These are phyloP conservation scores for Cryoendolithus antarcticus DNA, from an alignment of 2,329 filamentous ascomycete species.

Conservation along the genomic window DNA sequence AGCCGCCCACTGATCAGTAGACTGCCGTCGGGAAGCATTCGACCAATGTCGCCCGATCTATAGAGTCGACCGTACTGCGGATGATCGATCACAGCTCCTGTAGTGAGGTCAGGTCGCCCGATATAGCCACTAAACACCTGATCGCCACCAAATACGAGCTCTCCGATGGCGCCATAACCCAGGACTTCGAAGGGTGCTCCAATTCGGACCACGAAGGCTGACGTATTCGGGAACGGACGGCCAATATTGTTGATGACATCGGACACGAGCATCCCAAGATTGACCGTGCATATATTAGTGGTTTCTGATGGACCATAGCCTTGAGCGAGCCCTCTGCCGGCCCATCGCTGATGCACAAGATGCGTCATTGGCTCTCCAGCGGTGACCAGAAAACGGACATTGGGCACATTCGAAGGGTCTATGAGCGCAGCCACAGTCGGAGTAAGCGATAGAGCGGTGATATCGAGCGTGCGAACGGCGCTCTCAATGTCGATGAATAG, in stretches of 20 bases:
- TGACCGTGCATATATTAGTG: constrained; percentile 76
- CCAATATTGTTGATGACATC: constrained; percentile 69
- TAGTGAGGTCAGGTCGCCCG: constrained; percentile 49
- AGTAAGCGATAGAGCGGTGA: constrained; percentile 76
- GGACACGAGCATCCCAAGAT: constrained; percentile 41
- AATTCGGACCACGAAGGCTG: constrained; percentile 49
- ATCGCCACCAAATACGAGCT: constrained; percentile 76
- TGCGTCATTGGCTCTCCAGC: constrained; percentile 70
- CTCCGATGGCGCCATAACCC: constrained; percentile 62
- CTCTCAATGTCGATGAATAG: constrained; percentile 61
- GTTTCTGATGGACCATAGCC: constrained; percentile 79
- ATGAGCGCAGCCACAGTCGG: constrained; percentile 74
- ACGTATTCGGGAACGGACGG: constrained; percentile 60
- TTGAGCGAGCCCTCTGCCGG: constrained; percentile 55
- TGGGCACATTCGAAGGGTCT: constrained; percentile 53
- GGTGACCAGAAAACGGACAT: constrained; percentile 63
- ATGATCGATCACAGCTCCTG: constrained; percentile 57
- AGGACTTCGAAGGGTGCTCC: constrained; percentile 39
- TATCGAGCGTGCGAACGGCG: constrained; percentile 47
- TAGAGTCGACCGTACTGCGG: constrained; percentile 61
- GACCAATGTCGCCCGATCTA: constrained; percentile 68
- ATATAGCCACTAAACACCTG: constrained; percentile 69
- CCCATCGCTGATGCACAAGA: constrained; percentile 59
- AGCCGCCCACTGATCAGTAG: constrained; percentile 60
- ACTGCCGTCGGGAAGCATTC: constrained; percentile 64